Evolutionary conservation across 495 filamentous ascomycete genomes (phyloP), one percentile per base, ranked within the genome.

Genomic region (Elasticomyces elasticus): DNA sequence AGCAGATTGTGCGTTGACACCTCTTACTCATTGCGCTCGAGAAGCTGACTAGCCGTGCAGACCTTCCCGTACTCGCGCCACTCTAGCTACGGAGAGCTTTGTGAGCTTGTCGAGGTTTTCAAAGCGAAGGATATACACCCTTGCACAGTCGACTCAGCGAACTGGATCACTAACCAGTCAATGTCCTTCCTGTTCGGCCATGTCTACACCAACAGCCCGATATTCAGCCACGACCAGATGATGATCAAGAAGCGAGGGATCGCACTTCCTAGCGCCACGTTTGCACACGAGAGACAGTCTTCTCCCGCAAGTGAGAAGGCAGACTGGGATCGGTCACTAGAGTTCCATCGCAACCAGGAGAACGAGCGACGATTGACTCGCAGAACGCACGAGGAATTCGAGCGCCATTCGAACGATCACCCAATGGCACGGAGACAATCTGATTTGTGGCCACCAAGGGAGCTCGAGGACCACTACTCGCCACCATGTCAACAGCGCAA

Each of bases 11-110:
- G 51, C 22, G 53, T 42, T 15, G 2, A 20, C 23, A 15, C 37
- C 13, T 5, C 25, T 15, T 17, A 25, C 5, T 24, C 19, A 3
- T 49, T 19, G 17, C 2, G 11, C 22, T 22, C 11, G 23, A 2
- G 24, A 24, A 27, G 23, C 17, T 33, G 26, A 40, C 42, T 38
- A 13, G 20, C 5, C 20, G 22, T 31, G 51, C 38, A 72, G 74
- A 67, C 69, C 11, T 95, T 96, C 55, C 87, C 89, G 3, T 97
- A 91, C 62, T 90, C 91, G 0, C 79, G 91, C 1, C 91, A 97
- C 67, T 94, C 91, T 0, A 95, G 87, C 0, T 88, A 91, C 48
- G 69, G 70, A 0, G 91, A 96, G 66, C 74, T 95, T 5, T 85
- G 86, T 54, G 65, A 81, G 54, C 68, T 97, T 0, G 72, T 94